phyloP scores from a whole-genome alignment of 2,329 filamentous ascomycete genomes.

The Didymella arachidicola region DNA sequence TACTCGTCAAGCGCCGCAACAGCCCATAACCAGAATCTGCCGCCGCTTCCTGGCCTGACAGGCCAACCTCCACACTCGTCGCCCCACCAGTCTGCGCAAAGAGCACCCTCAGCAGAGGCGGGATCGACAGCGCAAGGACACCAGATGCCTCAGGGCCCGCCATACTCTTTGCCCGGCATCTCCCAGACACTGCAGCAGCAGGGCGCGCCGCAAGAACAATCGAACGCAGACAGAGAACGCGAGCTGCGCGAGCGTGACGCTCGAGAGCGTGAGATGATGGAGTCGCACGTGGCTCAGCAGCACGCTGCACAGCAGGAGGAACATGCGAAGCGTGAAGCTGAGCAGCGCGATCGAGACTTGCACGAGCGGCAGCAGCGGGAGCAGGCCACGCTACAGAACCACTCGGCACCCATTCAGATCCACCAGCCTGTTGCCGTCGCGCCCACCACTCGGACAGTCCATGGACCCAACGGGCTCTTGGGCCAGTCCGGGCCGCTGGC shows the following conservation, averaged over 20 bases:
- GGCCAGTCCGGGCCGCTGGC: constrained; percentile 62
- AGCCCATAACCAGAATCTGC: constrained; percentile 54
- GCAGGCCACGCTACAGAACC: constrained; percentile 82
- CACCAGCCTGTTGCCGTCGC: constrained; percentile 86
- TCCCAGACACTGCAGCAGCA: constrained; percentile 52
- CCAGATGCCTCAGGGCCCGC: constrained; percentile 48
- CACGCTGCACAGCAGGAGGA: constrained; percentile 62
- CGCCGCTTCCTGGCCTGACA: constrained; percentile 54
- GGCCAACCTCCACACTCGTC: constrained; percentile 55
- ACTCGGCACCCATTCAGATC: constrained; percentile 85
- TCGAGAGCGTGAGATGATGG: constrained; percentile 63
- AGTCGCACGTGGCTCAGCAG: constrained; percentile 54
- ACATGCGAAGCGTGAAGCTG: constrained; percentile 53
- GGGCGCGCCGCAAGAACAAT: constrained; percentile 47
- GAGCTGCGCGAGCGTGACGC: constrained; percentile 55
- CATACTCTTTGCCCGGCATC: constrained; percentile 55
- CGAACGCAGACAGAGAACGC: constrained; percentile 54
- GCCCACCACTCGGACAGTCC: constrained; percentile 80
- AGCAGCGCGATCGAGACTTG: constrained; percentile 65
- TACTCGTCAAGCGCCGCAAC: constrained; percentile 51
- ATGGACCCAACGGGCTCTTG: constrained; percentile 89
- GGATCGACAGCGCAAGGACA: constrained; percentile 45
- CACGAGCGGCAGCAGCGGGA: constrained; percentile 66
- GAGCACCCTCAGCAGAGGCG: constrained; percentile 48
- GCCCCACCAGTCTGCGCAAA: constrained; percentile 47